Evolutionary conservation across 306 rosid species (phyloP), one percentile per base, ranked within the genome.

Genomic region (Canavalia ensiformis): DNA sequence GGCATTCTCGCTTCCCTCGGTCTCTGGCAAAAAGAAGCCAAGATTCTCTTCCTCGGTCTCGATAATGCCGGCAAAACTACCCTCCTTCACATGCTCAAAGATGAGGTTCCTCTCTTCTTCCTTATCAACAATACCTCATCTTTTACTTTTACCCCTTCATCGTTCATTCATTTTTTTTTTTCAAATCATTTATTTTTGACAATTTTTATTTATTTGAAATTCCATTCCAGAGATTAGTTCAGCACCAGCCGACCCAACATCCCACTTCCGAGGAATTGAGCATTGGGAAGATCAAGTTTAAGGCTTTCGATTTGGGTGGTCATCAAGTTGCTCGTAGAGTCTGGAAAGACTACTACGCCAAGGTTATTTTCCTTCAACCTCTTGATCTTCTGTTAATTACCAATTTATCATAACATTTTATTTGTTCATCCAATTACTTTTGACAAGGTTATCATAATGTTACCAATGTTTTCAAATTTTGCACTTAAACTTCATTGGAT

Each of bases 231-330:
- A 91, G 97, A 79, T 81, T 92, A 81, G 95, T 92, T 76, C 95
- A 92, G 84, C 97, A 92, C 55, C 95, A 92, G n/a, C 97, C 97
- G 56, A 91, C 95, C 75, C 97, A 92, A 80, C 87, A 92, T 60
- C 97, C 95, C 72, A 92, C 95, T 62, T 92, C 95, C 4, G 97
- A 92, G 88, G 97, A 92, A 84, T 74, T 92, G 87, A 91, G 94
- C 87, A 92, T 92, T 50, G 97, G 97, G 84, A 77, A 83, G 85
- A 92, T 92, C 82, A 92, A 92, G 86, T 92, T 92, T 81, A 92
- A 92, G 77, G 97, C 97, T 72, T 92, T 92, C 71, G 97, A 92
- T 91, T 89, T 92, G 94, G 97, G 97, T 37, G 97, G 97, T 6
- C 97, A 91, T 62, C 94, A 89, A 84, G 87, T 92, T 82, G 95